Conservation (phyloP, 2,329 filamentous ascomycete genomes). For the Alternaria dauci region DNA sequence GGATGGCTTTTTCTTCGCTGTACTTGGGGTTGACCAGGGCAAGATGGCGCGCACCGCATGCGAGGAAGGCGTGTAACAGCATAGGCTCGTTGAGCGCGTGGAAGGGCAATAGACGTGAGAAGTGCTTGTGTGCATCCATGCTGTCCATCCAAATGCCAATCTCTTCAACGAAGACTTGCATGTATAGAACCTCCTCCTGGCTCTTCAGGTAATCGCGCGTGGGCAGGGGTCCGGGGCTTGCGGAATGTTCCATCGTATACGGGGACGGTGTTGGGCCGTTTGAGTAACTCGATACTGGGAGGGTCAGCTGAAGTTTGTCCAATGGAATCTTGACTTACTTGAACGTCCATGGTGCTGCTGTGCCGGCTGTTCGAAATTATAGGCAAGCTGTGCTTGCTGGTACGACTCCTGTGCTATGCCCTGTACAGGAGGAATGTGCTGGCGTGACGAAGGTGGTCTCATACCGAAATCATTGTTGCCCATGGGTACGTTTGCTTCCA, state of each 20-base stretch:
- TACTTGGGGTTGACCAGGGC: slow-evolving; percentile 74
- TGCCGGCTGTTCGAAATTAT: slow-evolving; percentile 48
- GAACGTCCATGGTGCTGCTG: slow-evolving; percentile 30
- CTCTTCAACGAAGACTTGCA: slow-evolving; percentile 92
- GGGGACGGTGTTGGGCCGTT: slow-evolving; percentile 35
- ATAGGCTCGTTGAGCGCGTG: slow-evolving; percentile 83
- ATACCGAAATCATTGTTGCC: slow-evolving; percentile 42
- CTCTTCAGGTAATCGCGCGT: slow-evolving; percentile 72
- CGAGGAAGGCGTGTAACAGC: slow-evolving; percentile 86
- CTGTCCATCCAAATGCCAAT: slow-evolving; percentile 95
- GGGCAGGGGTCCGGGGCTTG: slow-evolving; percentile 35
- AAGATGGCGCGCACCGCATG: slow-evolving; percentile 85
- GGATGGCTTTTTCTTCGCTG: slow-evolving; percentile 77
- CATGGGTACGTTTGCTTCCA: slow-evolving; percentile 28
- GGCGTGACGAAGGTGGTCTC: slow-evolving; percentile 51
- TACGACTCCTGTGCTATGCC: slow-evolving; percentile 59
- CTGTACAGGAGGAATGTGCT: slow-evolving; percentile 62
- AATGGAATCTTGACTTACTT: slow-evolving; percentile 24
- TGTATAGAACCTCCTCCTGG: slow-evolving; percentile 82
- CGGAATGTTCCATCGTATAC: slow-evolving; percentile 36
- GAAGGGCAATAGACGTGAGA: slow-evolving; percentile 83
- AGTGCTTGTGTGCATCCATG: slow-evolving; percentile 85
- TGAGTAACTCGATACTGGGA: slow-evolving; percentile 35
- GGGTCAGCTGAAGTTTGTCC: slow-evolving; percentile 15
- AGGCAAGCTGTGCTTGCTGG: slow-evolving; percentile 54